Base-by-base conservation (phyloP, 257 asterid genomes). In the Paraleonurus japonicus region DNA sequence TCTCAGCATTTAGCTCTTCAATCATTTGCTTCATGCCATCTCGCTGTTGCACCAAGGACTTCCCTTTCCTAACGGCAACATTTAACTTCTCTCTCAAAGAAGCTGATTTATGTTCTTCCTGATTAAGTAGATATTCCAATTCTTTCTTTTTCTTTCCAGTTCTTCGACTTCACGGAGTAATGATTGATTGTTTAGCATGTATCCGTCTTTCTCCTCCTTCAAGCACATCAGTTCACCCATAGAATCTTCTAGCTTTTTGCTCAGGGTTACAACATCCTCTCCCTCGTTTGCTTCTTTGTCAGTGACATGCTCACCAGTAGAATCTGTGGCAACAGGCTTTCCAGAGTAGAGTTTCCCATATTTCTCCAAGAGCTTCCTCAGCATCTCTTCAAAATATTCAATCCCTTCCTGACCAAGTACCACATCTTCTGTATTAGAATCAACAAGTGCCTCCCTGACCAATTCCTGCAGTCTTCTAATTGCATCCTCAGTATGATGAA, bases 11-110 rank as follows among this genome's bases (percentile, higher is more conserved):
- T 50, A 83, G 72, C 76, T 84, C 96, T 73, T 89, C 95, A 69
- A 88, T 86, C 69, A 66, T 77, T 84, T 91, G 89, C 85, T 94
- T 91, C 95, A 91, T 81, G 79, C 84, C 84, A 76, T 89, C 99
- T 39, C 97, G 83, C 67, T 83, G 96, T 76, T 94, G 96, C 74
- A 94, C 95, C 85, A 94, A 77, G 47, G 93, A 91, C 87, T 91
- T 94, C 17, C 99, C 99, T 79, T 91, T 94, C 78, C 93, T 83
- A 53, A 94, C 97, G 1, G 99, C 99, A 67, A 88, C 82, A 76
- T 88, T 89, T 79, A 94, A 79, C 80, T 91, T 94, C 82, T 94
- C 99, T 80, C 95, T 87, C 73, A 89, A 76, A 72, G 96, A 86
- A 80, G 95, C 80, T 27, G 92, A 84, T 79, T 84, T 89, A 57